Evolutionary conservation across 73 alveolate genomes (phyloP).

Genomic region (Paramecium bursaria): DNA sequence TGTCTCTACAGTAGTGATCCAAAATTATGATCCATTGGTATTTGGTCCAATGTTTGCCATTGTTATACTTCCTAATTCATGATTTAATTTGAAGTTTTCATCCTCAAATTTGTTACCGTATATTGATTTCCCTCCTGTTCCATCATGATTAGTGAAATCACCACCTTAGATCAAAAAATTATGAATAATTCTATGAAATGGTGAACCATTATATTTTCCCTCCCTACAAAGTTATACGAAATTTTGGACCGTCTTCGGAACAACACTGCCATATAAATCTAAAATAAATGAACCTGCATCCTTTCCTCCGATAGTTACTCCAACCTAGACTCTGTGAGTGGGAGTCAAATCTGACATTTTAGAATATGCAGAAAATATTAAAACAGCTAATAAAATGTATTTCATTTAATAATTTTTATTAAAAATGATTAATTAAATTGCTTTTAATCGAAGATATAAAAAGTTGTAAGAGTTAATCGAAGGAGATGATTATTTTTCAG

Average conservation of each 20-base stretch:
- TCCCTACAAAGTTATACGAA: conserved; percentile 94
- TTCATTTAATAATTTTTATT: neutral
- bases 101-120: conserved; percentile 77
- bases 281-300: conserved; percentile 80
- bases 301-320: conserved; percentile 77
- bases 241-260: conserved; percentile 91
- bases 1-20: conserved; percentile 74
- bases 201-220: conserved; percentile 82
- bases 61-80: conserved; percentile 75
- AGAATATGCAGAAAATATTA: too few species aligned
- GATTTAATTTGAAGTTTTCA: conserved; percentile 72
- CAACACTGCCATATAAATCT: conserved; percentile 85
- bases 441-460: neutral
- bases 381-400: neutral
- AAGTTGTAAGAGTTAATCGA: neutral
- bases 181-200: conserved; percentile 89
- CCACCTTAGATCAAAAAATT: conserved; percentile 85
- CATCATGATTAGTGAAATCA: conserved; percentile 77
- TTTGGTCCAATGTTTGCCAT: conserved; percentile 95
- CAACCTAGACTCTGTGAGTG: conserved; percentile 77
- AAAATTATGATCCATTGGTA: conserved; percentile 91
- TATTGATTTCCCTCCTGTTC: conserved; percentile 77
- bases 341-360: too few species aligned
- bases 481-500: neutral
- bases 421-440: too few species aligned